A percentile compares a stretch with the other conserved stretches of the same genome.
Conservation (phyloP, 768 basidiomycete genomes). For the Suillus occidentalis region DNA sequence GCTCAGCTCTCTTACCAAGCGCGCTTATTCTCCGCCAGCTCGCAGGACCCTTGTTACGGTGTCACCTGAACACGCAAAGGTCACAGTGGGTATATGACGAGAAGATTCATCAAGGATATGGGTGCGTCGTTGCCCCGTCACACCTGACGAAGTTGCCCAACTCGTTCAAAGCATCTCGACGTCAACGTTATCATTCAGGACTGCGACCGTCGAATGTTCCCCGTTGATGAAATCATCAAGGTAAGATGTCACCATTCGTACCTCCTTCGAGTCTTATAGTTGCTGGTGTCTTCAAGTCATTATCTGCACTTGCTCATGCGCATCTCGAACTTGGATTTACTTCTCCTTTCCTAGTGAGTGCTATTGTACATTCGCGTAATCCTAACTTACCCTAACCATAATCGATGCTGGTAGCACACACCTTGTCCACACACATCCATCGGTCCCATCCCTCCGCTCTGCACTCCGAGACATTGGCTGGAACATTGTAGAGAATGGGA, state of each 20-base stretch:
- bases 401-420: conserved; percentile 45
- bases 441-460: conserved; percentile 50
- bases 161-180: conserved; percentile 54
- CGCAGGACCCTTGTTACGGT: conserved; percentile 25
- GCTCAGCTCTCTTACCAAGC: conserved; percentile 17
- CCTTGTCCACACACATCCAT: conserved; percentile 76
- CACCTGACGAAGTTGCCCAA: conserved; percentile 67
- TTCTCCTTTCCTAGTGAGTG: conserved; percentile 77
- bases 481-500: conserved; percentile 54
- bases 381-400: neutral
- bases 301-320: conserved; percentile 74
- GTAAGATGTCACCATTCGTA: conserved; percentile 43
- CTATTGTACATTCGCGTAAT: neutral
- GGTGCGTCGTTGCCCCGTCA: conserved; percentile 85
- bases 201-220: conserved; percentile 75
- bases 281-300: conserved; percentile 81
- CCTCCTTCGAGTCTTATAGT: too few species aligned
- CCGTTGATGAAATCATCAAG: conserved; percentile 59
- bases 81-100: conserved; percentile 60
- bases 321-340: conserved; percentile 78
- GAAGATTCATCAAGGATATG: conserved; percentile 82
- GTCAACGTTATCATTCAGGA: conserved; percentile 73
- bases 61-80: conserved; percentile 24
- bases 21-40: conserved; percentile 13
- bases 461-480: conserved; percentile 59